Conservation (phyloP, 2,329 filamentous ascomycete genomes). For the Trichoderma semiorbis region DNA sequence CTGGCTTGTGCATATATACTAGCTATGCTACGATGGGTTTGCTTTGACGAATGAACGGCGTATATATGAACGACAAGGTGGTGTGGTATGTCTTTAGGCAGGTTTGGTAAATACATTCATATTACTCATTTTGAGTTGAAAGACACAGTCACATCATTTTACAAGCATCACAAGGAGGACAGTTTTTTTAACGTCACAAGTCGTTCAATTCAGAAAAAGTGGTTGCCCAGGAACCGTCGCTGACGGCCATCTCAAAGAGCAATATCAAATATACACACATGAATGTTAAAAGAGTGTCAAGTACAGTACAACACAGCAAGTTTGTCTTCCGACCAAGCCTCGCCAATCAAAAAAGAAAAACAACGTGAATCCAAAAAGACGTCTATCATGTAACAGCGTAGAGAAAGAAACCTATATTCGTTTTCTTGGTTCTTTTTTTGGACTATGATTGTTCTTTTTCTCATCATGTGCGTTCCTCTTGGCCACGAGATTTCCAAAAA, state of each 20-base stretch:
- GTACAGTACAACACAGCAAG: neutral
- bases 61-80: neutral
- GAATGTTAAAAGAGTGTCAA: slow-evolving; percentile 5
- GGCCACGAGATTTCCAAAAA: neutral
- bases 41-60: neutral
- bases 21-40: neutral
- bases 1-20: neutral
- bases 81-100: neutral
- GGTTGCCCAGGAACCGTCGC: neutral
- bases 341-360: neutral
- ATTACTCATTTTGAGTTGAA: neutral
- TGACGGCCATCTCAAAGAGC: slow-evolving; percentile 7
- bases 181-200: neutral
- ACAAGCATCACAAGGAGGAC: neutral
- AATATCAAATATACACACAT: slow-evolving; percentile 17
- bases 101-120: neutral
- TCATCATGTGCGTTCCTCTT: neutral
- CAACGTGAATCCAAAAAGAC: slow-evolving; percentile 1
- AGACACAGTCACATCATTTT: neutral
- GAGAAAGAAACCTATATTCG: neutral
- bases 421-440: neutral
- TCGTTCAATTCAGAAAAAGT: slow-evolving; percentile 8
- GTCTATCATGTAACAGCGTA: slow-evolving; percentile 12
- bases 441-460: neutral
- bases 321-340: neutral